Base-by-base conservation (phyloP, 345 rosid species). In the Populus alba region DNA sequence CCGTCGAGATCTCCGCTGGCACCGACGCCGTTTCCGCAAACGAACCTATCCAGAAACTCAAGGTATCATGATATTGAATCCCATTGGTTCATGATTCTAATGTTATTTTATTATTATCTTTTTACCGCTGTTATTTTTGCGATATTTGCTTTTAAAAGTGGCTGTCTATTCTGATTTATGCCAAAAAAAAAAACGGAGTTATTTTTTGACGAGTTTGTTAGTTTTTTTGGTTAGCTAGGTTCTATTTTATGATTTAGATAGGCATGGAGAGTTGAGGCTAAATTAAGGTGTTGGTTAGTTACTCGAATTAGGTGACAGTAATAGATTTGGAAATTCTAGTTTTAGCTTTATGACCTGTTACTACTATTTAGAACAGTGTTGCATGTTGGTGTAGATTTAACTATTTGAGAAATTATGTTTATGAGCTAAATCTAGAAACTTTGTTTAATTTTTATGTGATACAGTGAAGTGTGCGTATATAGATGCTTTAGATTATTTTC, bases 1-100 rank as follows among this genome's bases (percentile, higher is more conserved):
- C 90, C 74, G 72, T 89, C 0, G 90, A 88, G 74, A 89, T 88
- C 90, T 47, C 89, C 62, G 73, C 88, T 69, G 78, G 78, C 23
- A 70, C 65, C 22, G 80, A 75, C 75, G 71, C 85, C 16, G 25
- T 25, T 29, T 82, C 39, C 51, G 80, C 71, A 17, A 69, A 73
- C 15, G 70, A 71, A 45, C 74, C 71, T 38, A 15, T 77, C 66
- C 81, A 77, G 57, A 94, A 92, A 73, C 92, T 96, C 75, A 91
- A 92, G 83, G 98, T 92, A 75, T 33, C 37, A 33, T 20, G 51
- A 10, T 61, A 49, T 72, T 27, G 31, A 2, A 73, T 53, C 35
- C 2, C n/a, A 53, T 59, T 20, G n/a, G 27, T 33, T 17, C 49
- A 12, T 59, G 29, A 51, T 7, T 74, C 39, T 53, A 22, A 13